These are phyloP conservation scores for Elaphomyces granulatus DNA, from an alignment of 495 filamentous ascomycete species.

Conservation along the genomic window DNA sequence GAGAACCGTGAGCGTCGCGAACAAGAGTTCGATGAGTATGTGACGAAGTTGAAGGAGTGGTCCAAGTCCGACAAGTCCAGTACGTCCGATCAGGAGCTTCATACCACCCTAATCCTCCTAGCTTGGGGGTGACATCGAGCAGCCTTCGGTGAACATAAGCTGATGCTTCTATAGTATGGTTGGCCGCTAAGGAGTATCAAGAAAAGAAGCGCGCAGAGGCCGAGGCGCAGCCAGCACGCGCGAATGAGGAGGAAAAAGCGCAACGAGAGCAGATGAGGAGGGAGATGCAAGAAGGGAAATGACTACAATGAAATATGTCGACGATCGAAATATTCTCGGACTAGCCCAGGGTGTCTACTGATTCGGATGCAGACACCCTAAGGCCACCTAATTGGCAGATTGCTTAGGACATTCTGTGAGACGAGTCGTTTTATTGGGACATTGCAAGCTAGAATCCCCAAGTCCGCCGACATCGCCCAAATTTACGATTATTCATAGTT, in stretches of 20 bases:
- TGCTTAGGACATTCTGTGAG: too few relatives aligned
- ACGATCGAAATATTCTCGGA: too few relatives aligned
- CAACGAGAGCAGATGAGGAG: constrained; percentile 45
- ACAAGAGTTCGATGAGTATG: constrained; percentile 80
- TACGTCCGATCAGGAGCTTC: constrained; percentile 19
- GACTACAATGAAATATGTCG: too few relatives aligned
- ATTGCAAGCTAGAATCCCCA: too few relatives aligned
- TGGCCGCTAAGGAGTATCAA: constrained; percentile 51
- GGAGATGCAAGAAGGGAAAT: constrained; percentile 34
- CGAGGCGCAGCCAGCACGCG: constrained; percentile 35
- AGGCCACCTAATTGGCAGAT: too few relatives aligned
- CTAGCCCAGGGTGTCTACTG: too few relatives aligned
- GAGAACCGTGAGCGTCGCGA: constrained; percentile 57
- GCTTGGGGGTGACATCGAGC: background rate
- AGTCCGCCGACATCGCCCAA: too few relatives aligned
- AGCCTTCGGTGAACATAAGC: constrained; percentile 6
- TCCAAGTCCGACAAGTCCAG: constrained; percentile 83
- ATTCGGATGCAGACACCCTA: too few relatives aligned
- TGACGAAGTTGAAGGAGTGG: constrained; percentile 68
- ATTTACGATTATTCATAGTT: too few relatives aligned
- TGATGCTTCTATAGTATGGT: constrained; percentile 46
- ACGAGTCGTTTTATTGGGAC: too few relatives aligned
- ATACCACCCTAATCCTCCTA: constrained; percentile 6
- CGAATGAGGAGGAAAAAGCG: constrained; percentile 35
- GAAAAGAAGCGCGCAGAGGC: constrained; percentile 27